Conservation (phyloP, 441 rosid genomes). For the Omphalea diandra region DNA sequence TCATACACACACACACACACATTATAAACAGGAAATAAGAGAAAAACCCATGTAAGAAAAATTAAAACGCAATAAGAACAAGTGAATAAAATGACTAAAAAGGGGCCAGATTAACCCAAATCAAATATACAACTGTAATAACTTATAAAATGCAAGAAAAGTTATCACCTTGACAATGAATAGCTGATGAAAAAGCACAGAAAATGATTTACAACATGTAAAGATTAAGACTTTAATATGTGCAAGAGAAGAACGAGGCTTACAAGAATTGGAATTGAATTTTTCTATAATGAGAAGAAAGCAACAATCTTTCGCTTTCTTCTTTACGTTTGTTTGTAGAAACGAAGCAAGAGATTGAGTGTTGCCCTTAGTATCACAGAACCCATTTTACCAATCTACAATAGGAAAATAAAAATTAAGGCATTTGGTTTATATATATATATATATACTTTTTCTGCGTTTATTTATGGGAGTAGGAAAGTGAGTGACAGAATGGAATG, state of each 20-base stretch:
- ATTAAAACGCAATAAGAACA: background rate
- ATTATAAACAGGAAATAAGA: slow-evolving; percentile 1
- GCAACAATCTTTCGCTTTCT: slow-evolving; percentile 20
- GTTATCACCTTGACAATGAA: slow-evolving; percentile 24
- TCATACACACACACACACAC: background rate
- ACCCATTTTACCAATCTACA: background rate
- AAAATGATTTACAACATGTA: slow-evolving; percentile 7
- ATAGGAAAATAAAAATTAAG: no score
- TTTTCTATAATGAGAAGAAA: slow-evolving; percentile 39
- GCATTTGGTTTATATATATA: no score
- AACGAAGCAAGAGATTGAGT: slow-evolving; percentile 50
- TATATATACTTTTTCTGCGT: no score
- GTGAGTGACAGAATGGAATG: background rate
- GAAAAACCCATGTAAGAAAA: slow-evolving; percentile 7
- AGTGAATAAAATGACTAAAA: slow-evolving; percentile 6
- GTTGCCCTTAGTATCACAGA: slow-evolving; percentile 9
- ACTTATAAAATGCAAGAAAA: background rate
- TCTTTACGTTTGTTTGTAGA: slow-evolving; percentile 18
- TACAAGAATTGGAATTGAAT: slow-evolving; percentile 35
- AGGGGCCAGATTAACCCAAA: background rate
- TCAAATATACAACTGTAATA: background rate
- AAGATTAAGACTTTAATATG: slow-evolving; percentile 18
- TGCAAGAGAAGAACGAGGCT: slow-evolving; percentile 15
- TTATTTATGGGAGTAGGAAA: no score
- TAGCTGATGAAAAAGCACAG: background rate